A percentile compares a stretch with the other conserved stretches of the same genome.
Evolutionary conservation across 2,329 filamentous ascomycete species (phyloP).

Genomic region (Ramularia endophylla): DNA sequence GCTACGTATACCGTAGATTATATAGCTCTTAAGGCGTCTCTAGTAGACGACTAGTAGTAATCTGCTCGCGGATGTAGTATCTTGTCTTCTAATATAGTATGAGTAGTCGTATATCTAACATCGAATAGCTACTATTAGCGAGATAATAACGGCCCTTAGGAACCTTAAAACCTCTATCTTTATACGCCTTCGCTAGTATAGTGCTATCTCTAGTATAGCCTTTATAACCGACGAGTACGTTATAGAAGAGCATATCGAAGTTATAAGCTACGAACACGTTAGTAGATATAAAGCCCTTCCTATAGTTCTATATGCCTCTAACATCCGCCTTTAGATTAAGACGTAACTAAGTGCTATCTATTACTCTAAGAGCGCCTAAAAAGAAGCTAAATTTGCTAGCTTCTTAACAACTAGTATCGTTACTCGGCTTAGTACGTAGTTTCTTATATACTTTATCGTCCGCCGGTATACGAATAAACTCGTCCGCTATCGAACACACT

Average conservation of each 20-base stretch:
- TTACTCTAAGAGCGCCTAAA: background rate
- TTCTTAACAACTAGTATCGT: background rate
- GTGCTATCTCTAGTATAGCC: background rate
- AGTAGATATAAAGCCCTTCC: slow-evolving; percentile 1
- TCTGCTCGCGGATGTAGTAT: slow-evolving; percentile 3
- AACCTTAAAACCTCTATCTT: background rate
- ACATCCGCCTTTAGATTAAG: background rate
- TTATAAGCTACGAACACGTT: slow-evolving; percentile 2
- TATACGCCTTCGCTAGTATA: slow-evolving; percentile 1
- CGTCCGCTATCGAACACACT: background rate
- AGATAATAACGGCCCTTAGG: background rate
- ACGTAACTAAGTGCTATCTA: background rate
- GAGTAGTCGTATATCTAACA: background rate
- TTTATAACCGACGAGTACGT: background rate
- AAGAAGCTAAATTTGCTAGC: background rate
- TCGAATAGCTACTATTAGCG: background rate
- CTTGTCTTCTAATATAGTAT: background rate
- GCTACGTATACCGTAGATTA: too few species aligned
- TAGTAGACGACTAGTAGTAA: background rate
- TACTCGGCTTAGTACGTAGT: background rate
- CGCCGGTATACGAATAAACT: background rate
- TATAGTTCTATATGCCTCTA: slow-evolving; percentile 1
- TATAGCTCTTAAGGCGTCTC: slow-evolving; percentile 3
- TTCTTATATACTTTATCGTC: background rate
- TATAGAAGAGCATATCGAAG: background rate